Evolutionary conservation across 176 grass and related monocot species (phyloP), one percentile per base, ranked within the genome.

Genomic region (Oryza glumipatula): DNA sequence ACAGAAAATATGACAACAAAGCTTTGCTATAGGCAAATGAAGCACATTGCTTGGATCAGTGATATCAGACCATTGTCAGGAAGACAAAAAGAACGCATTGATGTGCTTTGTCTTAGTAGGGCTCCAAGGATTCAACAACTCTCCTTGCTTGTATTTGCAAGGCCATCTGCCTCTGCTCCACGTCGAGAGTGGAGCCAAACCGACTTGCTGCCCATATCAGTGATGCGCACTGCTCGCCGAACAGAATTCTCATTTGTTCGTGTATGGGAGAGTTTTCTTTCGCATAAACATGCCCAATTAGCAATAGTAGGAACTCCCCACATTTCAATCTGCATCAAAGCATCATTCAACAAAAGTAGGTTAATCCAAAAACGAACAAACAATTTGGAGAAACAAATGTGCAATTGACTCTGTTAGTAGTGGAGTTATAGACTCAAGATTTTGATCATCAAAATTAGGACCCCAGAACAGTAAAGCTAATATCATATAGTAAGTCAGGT

Each of bases 91-190:
- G 6, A 78, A 74, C 49, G 69, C 11, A 63, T 39, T 19, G 23
- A 46, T 36, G 28, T 9, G 58, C 1, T 64, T 61, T 23, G 74
- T 68, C 38, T 85, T 76, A 97, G 78, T 86, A 93, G 15, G 92
- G 87, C 70, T 96, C 96, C 74, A 98, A 73, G 28, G 87, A 95
- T 70, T 98, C 96, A 3, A 96, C 87, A 47, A 99, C 93, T 86
- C 93, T 92, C 67, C 90, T 89, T 60, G 93, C 96, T 73, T 99
- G 96, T 77, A 99, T 99, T 52, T 94, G 88, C 83, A 99, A 88
- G 67, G 96, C 92, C 12, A 82, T 92, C 81, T 96, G 93, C 80
- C 93, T 96, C 83, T 99, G 91, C 74, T 96, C 94, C 11, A 79
- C 58, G 23, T 96, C 90, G 0, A 99, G 90, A 19, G 96, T 99